Conservation (phyloP, 75 land plant species). For the Gnetum montanum region DNA sequence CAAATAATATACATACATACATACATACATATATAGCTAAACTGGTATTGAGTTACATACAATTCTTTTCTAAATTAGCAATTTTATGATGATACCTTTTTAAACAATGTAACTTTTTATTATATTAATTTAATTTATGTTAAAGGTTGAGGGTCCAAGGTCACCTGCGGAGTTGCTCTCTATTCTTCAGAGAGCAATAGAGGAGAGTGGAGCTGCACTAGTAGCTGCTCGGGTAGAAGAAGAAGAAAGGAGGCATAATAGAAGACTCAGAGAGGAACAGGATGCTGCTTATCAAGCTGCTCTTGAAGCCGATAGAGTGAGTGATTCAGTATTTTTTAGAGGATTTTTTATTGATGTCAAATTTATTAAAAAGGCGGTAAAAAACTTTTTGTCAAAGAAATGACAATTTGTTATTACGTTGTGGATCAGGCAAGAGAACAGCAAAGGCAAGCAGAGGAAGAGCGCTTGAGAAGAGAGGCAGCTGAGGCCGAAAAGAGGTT, state of each 20-base stretch:
- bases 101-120: neutral
- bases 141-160: slow-evolving; percentile 88
- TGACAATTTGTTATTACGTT: neutral
- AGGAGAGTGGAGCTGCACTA: slow-evolving; percentile 75
- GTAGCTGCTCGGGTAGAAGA: slow-evolving; percentile 85
- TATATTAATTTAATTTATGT: neutral
- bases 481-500: slow-evolving; percentile 74
- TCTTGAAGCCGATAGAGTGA: slow-evolving; percentile 93
- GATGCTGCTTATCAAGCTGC: slow-evolving; percentile 97
- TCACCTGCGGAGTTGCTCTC: slow-evolving; percentile 62
- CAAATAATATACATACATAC: too few relatives aligned
- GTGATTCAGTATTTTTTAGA: neutral
- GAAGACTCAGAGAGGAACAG: slow-evolving; percentile 91
- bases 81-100: too few relatives aligned
- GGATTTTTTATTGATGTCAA: neutral
- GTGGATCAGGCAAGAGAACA: slow-evolving; percentile 89
- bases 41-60: too few relatives aligned
- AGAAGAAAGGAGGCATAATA: slow-evolving; percentile 81
- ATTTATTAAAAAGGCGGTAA: too few relatives aligned
- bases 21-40: too few relatives aligned
- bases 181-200: slow-evolving; percentile 77
- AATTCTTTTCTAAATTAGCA: neutral
- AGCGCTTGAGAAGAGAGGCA: slow-evolving; percentile 69
- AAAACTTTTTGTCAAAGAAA: slow-evolving; percentile 1
- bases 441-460: slow-evolving; percentile 67